Conservation (phyloP, 2,329 filamentous ascomycete genomes). For the Gaeumannomyces tritici region DNA sequence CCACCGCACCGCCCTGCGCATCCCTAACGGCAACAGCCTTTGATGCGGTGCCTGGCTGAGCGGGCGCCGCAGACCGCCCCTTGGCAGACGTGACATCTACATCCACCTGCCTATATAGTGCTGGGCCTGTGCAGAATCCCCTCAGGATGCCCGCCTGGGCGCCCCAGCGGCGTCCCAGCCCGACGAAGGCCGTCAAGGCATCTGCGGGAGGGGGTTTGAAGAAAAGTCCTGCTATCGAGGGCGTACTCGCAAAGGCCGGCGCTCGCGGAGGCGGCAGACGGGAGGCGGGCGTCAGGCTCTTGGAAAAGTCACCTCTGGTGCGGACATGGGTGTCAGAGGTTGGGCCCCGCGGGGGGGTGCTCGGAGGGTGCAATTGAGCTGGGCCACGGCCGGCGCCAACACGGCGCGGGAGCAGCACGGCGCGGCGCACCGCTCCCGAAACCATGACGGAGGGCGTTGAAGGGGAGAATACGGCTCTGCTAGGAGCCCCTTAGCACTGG, state of each 20-base stretch:
- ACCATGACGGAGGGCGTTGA: constrained; percentile 27
- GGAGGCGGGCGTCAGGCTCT: neutral
- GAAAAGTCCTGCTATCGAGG: neutral
- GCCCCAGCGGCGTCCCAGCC: constrained; percentile 7
- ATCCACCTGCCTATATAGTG: constrained; percentile 9
- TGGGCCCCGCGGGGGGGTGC: neutral
- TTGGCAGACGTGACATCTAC: constrained; percentile 5
- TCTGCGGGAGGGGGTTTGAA: neutral
- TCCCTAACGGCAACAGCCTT: constrained; percentile 5
- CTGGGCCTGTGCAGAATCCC: constrained; percentile 14
- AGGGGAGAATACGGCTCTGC: neutral
- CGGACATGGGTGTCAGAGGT: neutral
- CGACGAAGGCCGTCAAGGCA: neutral
- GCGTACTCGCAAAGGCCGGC: neutral
- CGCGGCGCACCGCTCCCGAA: constrained; percentile 36
- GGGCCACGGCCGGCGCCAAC: constrained; percentile 16
- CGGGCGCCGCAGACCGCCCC: constrained; percentile 1
- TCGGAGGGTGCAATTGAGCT: constrained; percentile 4
- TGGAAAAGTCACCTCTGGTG: neutral
- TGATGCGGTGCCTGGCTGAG: neutral
- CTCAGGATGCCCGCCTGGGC: constrained; percentile 12
- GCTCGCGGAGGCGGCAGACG: neutral
- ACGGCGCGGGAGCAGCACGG: constrained; percentile 36
- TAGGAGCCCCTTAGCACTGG: constrained; percentile 1
- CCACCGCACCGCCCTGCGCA: constrained; percentile 8